Base-by-base conservation (phyloP, 2,329 filamentous ascomycete species). In the Hypoxylon sp. region DNA sequence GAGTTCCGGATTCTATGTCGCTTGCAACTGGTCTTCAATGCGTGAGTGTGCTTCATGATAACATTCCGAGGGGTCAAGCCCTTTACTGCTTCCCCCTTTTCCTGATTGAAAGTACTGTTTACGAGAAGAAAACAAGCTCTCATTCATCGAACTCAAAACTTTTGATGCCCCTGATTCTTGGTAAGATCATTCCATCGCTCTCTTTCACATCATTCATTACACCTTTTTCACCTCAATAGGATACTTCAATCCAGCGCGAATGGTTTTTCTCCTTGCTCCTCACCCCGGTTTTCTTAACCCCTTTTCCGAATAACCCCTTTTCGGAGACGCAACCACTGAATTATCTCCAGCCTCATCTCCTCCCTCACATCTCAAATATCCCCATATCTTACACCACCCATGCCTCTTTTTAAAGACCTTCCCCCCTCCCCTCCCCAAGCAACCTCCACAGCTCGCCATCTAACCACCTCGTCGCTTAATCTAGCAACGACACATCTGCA, bases 401-500 rank as follows among this genome's bases (percentile, higher is more conserved):
- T 6, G 2, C 7, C 37, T n/a, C n/a, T n/a, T n/a, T n/a, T n/a
- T n/a, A n/a, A n/a, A n/a, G n/a, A n/a, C n/a, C n/a, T n/a, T n/a
- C n/a, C n/a, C n/a, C n/a, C n/a, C n/a, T n/a, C n/a, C n/a, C n/a
- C n/a, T n/a, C n/a, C n/a, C n/a, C n/a, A n/a, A n/a, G n/a, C n/a
- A n/a, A n/a, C n/a, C 12, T 27, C n/a, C 2, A 21, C n/a, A 19
- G 25, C 12, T 25, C 12, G 2, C 19, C 11, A 48, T 14, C 25
- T 27, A 27, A 27, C 12, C 23, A n/a, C 2, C 25, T 14, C 14
- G 14, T 27, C 2, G 0, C 27, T 2, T 21, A 32, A 14, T 6
- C 53, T 60, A 47, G 43, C 71, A 74, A 6, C 4, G 46, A 25
- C 73, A 74, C 73, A 74, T 73, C 39, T 71, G 56, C 19, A 51